Percentiles rank a stretch among this genome's conserved stretches.
Evolutionary conservation across 495 filamentous ascomycete genomes (phyloP).

Genomic region (Penicillium alfredii): DNA sequence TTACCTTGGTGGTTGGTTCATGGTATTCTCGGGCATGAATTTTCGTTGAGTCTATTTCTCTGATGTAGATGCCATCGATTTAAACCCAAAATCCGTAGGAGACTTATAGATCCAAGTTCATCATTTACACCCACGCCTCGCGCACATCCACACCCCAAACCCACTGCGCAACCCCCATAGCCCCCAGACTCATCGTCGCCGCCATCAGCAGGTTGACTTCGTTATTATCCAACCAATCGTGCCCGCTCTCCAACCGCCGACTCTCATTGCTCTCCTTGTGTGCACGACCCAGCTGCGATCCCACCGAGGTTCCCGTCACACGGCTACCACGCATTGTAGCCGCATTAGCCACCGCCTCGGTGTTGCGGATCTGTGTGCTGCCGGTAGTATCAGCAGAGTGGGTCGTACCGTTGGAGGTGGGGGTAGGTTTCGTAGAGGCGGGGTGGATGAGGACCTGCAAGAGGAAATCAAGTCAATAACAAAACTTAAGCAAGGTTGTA

Average conservation of each 20-base stretch:
- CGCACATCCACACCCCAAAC: constrained; percentile 31
- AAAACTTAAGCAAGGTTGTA: constrained; percentile 2
- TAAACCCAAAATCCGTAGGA: too few relatives aligned
- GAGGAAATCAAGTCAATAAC: constrained; percentile 5
- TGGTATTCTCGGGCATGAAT: too few relatives aligned
- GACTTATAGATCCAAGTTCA: too few relatives aligned
- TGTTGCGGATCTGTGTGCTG: constrained; percentile 13
- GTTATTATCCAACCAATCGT: constrained; percentile 85
- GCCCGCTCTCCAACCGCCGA: constrained; percentile 64
- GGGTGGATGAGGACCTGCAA: constrained; percentile 38
- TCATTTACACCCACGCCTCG: constrained; percentile 11
- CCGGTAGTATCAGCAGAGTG: constrained; percentile 7
- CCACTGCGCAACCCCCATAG: constrained; percentile 56
- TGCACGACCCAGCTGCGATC: constrained; percentile 5
- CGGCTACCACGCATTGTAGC: constrained; percentile 20
- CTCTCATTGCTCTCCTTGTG: constrained; percentile 51
- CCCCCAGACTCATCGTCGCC: constrained; percentile 66
- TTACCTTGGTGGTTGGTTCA: too few relatives aligned
- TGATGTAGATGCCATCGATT: too few relatives aligned
- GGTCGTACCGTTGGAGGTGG: not conserved
- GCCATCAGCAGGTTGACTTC: constrained; percentile 92
- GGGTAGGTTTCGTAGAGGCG: constrained; percentile 14
- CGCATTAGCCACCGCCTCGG: constrained; percentile 34
- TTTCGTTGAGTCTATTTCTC: too few relatives aligned
- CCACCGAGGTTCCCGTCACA: constrained; percentile 11